A percentile compares a stretch with the other conserved stretches of the same genome.
Conservation (phyloP, 2,329 filamentous ascomycete genomes). For the Claviceps humidiphila region DNA sequence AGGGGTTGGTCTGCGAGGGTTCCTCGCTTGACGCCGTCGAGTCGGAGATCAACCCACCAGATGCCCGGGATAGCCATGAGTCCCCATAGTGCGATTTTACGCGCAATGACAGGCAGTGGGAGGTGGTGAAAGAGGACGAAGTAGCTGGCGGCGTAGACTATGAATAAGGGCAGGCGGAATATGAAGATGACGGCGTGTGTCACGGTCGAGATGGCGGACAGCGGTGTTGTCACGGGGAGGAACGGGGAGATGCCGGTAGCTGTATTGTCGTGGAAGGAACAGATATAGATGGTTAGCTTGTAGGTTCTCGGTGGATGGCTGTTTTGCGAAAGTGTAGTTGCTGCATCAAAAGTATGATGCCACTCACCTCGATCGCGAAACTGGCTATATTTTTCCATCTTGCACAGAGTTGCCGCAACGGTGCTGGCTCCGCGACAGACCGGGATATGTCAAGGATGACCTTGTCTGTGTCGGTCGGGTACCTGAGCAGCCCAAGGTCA, state of each 20-base stretch:
- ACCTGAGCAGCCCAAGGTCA: neutral
- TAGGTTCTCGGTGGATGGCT: neutral
- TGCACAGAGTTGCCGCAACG: neutral
- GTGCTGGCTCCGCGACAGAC: neutral
- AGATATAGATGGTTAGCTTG: neutral
- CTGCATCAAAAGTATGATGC: neutral
- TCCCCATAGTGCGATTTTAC: conserved; percentile 79
- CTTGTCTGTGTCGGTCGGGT: neutral
- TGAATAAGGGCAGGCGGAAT: conserved; percentile 66
- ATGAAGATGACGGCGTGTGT: conserved; percentile 62
- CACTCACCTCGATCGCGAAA: conserved; percentile 73
- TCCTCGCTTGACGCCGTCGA: conserved; percentile 91
- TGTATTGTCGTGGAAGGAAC: conserved; percentile 21
- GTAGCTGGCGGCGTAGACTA: conserved; percentile 54
- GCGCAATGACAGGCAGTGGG: conserved; percentile 47
- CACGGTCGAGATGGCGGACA: conserved; percentile 48
- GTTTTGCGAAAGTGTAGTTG: neutral
- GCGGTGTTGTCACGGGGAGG: conserved; percentile 61
- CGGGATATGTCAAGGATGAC: neutral
- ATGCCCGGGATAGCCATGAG: conserved; percentile 81
- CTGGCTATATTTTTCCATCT: conserved; percentile 94
- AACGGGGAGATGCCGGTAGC: conserved; percentile 95
- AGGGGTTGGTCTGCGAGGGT: conserved; percentile 63
- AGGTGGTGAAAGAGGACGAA: conserved; percentile 75
- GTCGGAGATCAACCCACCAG: conserved; percentile 97